These are phyloP conservation scores for Guyanaporus albipodus DNA, from an alignment of 768 basidiomycete species.

Conservation along the genomic window DNA sequence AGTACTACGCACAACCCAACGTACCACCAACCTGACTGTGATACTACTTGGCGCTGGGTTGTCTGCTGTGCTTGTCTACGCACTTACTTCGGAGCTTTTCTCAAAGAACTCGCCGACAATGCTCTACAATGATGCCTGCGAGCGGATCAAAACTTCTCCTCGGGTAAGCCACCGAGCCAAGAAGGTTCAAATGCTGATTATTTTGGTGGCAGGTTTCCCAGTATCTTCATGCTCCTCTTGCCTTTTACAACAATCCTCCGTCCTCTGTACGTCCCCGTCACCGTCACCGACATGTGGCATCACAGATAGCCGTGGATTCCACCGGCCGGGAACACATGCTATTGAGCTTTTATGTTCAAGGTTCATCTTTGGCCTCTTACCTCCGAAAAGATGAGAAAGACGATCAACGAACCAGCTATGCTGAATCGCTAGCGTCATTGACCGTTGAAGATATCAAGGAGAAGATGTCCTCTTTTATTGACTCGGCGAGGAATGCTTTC, in stretches of 20 bases:
- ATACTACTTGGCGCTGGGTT: slow-evolving; percentile 77
- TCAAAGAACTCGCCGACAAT: slow-evolving; percentile 88
- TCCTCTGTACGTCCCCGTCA: slow-evolving; percentile 73
- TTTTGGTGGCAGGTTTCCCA: slow-evolving; percentile 50
- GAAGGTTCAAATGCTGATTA: background rate
- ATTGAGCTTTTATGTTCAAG: slow-evolving; percentile 78
- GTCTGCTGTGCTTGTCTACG: slow-evolving; percentile 69
- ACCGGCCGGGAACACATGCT: slow-evolving; percentile 80
- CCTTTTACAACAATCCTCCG: slow-evolving; percentile 81
- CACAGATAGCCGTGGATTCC: slow-evolving; percentile 70
- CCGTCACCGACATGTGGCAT: slow-evolving; percentile 76
- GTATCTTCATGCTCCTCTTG: slow-evolving; percentile 62
- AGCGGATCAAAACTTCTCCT: slow-evolving; percentile 44
- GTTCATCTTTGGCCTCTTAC: slow-evolving; percentile 36
- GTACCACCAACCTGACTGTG: slow-evolving; percentile 49
- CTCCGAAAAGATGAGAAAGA: slow-evolving; percentile 27
- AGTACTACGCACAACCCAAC: slow-evolving; percentile 38
- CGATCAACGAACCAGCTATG: slow-evolving; percentile 28
- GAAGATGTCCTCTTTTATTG: slow-evolving; percentile 37
- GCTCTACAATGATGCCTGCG: slow-evolving; percentile 60
- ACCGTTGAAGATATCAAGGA: slow-evolving; percentile 55
- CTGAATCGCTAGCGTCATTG: slow-evolving; percentile 49
- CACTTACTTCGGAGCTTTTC: slow-evolving; percentile 78
- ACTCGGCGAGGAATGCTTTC: slow-evolving; percentile 56
- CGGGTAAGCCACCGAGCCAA: slow-evolving; percentile 32